A percentile compares a stretch with the other conserved stretches of the same genome.
Conservation (phyloP, 352 stramenopile genomes). For the Plasmopara viticola region DNA sequence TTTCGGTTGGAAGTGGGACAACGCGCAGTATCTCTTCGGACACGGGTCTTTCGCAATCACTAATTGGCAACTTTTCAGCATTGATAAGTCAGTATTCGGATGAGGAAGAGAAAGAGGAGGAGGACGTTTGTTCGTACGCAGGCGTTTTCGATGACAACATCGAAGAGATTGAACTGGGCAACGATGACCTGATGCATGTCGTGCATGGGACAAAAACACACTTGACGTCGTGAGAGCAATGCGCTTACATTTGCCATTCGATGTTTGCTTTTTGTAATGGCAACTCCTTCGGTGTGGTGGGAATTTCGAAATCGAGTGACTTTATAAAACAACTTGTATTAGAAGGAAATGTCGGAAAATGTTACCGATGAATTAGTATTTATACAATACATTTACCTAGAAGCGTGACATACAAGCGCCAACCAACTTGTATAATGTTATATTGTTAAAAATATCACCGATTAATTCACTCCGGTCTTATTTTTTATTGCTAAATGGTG, state of each 20-base stretch:
- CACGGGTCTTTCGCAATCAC: constrained; percentile 64
- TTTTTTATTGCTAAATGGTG: too few species aligned
- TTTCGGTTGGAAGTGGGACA: constrained; percentile 26
- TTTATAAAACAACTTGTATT: constrained; percentile 3
- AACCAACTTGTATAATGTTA: too few species aligned
- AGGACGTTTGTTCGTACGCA: constrained; percentile 20
- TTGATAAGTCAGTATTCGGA: constrained; percentile 46
- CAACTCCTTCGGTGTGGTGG: constrained; percentile 33
- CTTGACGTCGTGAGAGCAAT: constrained; percentile 14
- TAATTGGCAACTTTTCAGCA: constrained; percentile 70
- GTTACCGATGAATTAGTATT: too few species aligned
- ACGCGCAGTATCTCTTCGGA: constrained; percentile 42
- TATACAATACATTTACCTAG: too few species aligned
- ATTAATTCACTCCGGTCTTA: too few species aligned
- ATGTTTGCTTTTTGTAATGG: constrained; percentile 26
- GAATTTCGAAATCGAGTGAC: constrained; percentile 16
- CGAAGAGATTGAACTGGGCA: constrained; percentile 22
- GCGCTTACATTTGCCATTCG: constrained; percentile 13
- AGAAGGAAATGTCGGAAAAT: too few species aligned
- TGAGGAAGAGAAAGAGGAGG: constrained; percentile 40
- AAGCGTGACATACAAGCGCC: too few species aligned
- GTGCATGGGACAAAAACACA: constrained; percentile 10
- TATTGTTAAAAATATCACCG: too few species aligned
- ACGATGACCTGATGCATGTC: constrained; percentile 7
- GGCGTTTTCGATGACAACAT: constrained; percentile 32